These are phyloP conservation scores for Gamarada debralockiae DNA, from an alignment of 495 filamentous ascomycete species.

Conservation along the genomic window DNA sequence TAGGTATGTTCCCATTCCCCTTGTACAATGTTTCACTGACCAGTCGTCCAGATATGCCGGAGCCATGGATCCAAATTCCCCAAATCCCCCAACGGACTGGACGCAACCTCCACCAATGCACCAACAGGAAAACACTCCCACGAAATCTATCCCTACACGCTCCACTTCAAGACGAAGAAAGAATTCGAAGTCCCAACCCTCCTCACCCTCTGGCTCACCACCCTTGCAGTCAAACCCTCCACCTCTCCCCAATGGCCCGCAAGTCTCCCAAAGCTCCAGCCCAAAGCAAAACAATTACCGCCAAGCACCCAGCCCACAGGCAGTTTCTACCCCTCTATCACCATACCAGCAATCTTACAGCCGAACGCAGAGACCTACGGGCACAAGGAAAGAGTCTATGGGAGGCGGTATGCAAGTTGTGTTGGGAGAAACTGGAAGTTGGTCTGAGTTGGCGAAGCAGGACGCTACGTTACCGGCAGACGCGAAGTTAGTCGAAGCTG, in stretches of 20 bases:
- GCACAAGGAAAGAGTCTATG: constrained; percentile 64
- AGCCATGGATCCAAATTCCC: constrained; percentile 23
- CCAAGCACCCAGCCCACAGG: constrained; percentile 18
- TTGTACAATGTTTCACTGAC: constrained; percentile 10
- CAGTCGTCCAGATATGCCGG: constrained; percentile 27
- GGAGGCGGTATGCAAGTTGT: constrained; percentile 89
- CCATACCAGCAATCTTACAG: constrained; percentile 47
- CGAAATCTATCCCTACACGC: constrained; percentile 23
- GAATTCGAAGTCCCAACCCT: constrained; percentile 16
- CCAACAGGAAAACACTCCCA: constrained; percentile 15
- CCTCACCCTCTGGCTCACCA: constrained; percentile 19
- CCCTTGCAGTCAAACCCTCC: constrained; percentile 14
- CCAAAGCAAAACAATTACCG: constrained; percentile 16
- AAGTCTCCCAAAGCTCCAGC: constrained; percentile 24
- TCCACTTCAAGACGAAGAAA: constrained; percentile 23
- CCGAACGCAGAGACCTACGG: constrained; percentile 31
- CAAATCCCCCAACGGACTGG: constrained; percentile 10
- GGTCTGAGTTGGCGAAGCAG: constrained; percentile 83
- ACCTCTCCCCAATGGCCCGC: constrained; percentile 16
- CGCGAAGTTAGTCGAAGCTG: constrained; percentile 41
- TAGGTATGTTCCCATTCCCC: constrained; percentile 38
- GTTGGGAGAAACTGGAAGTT: constrained; percentile 80
- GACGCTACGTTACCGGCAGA: constrained; percentile 74
- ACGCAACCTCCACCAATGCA: constrained; percentile 24
- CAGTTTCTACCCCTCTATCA: constrained; percentile 31